Base-by-base conservation (phyloP, 345 rosid species). In the Reutealis trisperma region DNA sequence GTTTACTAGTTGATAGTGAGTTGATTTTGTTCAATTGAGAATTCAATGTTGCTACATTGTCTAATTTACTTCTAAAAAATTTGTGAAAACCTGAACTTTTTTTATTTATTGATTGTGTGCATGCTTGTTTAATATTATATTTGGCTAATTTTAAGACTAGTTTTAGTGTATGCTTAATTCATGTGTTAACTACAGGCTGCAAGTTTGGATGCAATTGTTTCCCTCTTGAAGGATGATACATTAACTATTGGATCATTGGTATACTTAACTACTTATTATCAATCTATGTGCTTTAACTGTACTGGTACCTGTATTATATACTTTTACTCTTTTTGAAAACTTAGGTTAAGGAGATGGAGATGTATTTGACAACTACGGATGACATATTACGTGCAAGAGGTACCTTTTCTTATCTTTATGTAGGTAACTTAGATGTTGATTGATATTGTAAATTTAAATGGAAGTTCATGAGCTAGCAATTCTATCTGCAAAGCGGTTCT, bases 321-420 rank as follows among this genome's bases (percentile, higher is more conserved):
- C 30, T 55, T 5, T 25, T 64, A 61, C 59, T 76, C 21, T 76
- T 51, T 57, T 30, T 78, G 19, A 22, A 55, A 59, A 71, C 11
- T 78, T 65, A 95, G 98, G 96, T 91, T 74, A 82, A 75, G 80
- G 98, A 93, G 87, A 87, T 96, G 98, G 96, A 84, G 1, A 75
- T 89, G 93, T 93, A 92, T 88, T 79, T 93, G 87, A 92, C 97
- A 4, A 90, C 89, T 14, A 82, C 92, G 4, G 98, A 96, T 83
- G 63, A 81, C 73, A 77, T 87, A 24, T 80, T 93, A 67, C 91
- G 98, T 64, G 87, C 91, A 74, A 82, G 97, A 87, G 98, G 99
- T 93, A 84, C 49, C 19, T 60, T 70, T 22, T 24, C 30, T 64
- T 65, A 44, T 25, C 22, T 68, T 45, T 19, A 24, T n/a, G 22